Evolutionary conservation across 768 basidiomycete genomes (phyloP).

Genomic region (Glaciozyma martinii): DNA sequence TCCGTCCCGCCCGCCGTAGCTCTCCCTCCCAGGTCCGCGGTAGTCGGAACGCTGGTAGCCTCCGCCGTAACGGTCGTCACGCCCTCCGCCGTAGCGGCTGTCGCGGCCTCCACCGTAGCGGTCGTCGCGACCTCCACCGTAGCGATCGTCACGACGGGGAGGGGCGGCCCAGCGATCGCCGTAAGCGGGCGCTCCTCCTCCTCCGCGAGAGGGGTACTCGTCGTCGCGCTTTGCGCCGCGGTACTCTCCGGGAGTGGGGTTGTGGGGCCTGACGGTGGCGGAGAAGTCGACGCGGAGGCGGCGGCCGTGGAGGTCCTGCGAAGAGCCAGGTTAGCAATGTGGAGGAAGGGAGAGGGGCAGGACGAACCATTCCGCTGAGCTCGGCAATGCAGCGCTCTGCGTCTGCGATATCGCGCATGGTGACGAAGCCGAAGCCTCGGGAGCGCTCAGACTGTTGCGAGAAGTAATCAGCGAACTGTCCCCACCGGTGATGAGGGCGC

Average conservation of each 20-base stretch:
- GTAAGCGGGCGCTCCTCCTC: slow-evolving; percentile 14
- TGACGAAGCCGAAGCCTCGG: slow-evolving; percentile 95
- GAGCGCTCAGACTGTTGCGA: slow-evolving; percentile 74
- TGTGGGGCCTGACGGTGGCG: slow-evolving; percentile 84
- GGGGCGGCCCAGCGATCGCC: slow-evolving; percentile 18
- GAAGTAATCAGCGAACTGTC: background rate
- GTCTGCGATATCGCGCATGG: slow-evolving; percentile 81
- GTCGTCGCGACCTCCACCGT: slow-evolving; percentile 12
- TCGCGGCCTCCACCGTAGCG: slow-evolving; percentile 13
- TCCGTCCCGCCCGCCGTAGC: background rate
- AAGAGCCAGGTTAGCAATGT: background rate
- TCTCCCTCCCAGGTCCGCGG: background rate
- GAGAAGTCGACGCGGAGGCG: slow-evolving; percentile 96
- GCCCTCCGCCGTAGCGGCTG: slow-evolving; percentile 8
- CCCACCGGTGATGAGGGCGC: background rate
- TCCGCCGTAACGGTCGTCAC: slow-evolving; percentile 8
- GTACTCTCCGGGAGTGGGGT: slow-evolving; percentile 94
- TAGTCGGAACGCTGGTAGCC: background rate
- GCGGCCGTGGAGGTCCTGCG: slow-evolving; percentile 83
- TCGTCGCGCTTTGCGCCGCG: slow-evolving; percentile 60
- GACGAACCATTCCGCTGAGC: slow-evolving; percentile 71
- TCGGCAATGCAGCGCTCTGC: slow-evolving; percentile 78
- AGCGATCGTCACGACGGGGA: slow-evolving; percentile 32
- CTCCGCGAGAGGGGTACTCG: slow-evolving; percentile 44
- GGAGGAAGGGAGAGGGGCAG: background rate